Conservation (phyloP, 129 eudicot genomes). For the Kitagawia praeruptora region DNA sequence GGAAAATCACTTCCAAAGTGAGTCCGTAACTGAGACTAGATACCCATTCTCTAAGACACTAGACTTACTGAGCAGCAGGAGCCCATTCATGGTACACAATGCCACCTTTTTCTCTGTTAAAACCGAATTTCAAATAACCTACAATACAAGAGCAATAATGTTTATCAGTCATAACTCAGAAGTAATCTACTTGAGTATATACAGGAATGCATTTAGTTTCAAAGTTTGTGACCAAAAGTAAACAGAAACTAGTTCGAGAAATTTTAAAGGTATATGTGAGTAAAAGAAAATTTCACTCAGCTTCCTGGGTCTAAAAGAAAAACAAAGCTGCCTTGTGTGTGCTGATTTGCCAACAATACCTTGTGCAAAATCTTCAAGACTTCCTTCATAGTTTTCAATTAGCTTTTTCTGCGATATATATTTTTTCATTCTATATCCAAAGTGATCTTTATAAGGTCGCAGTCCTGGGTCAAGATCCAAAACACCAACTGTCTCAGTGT, state of each 20-base stretch:
- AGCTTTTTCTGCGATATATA: constrained; percentile 62
- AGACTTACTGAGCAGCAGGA: constrained; percentile 96
- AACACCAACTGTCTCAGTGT: constrained; percentile 34
- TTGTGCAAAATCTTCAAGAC: constrained; percentile 83
- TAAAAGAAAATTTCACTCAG: background rate
- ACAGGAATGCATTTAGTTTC: background rate
- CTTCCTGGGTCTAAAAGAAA: background rate
- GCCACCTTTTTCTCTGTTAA: constrained; percentile 68
- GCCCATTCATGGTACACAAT: constrained; percentile 95
- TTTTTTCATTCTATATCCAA: constrained; percentile 58
- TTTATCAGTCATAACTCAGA: background rate
- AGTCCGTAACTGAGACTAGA: background rate
- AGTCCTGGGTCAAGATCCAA: constrained; percentile 58
- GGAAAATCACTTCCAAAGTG: constrained; percentile 12
- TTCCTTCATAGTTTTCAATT: constrained; percentile 67
- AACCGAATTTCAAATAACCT: constrained; percentile 87
- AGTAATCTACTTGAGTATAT: background rate
- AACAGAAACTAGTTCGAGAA: constrained; percentile 1
- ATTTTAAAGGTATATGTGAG: background rate
- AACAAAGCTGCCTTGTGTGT: background rate
- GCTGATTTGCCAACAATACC: constrained; percentile 35
- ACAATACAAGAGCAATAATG: constrained; percentile 16
- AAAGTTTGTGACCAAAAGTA: constrained; percentile 1
- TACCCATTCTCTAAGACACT: constrained; percentile 17
- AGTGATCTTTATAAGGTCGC: constrained; percentile 64